Percentiles rank a stretch among this genome's conserved stretches.
Evolutionary conservation across 2,329 filamentous ascomycete species (phyloP).

Genomic region (Colletotrichum shisoi): DNA sequence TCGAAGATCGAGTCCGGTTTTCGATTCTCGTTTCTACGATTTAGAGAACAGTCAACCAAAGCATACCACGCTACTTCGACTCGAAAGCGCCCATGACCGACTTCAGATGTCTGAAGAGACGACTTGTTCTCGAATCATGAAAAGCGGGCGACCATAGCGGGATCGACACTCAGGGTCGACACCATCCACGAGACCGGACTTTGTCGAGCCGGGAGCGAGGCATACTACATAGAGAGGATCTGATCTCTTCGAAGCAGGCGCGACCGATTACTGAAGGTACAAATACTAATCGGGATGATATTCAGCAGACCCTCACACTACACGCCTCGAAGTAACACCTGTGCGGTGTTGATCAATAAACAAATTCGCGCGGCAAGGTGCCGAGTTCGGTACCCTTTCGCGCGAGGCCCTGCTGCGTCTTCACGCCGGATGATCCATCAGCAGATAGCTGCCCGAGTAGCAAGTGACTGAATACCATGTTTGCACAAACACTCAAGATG

Average conservation of each 20-base stretch:
- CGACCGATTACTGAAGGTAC: not conserved
- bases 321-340: no score
- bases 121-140: not conserved
- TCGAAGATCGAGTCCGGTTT: no score
- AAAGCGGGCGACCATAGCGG: no score
- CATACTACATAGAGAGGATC: not conserved
- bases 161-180: not conserved
- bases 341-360: not conserved
- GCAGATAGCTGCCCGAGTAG: no score
- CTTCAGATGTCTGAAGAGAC: not conserved
- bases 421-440: not conserved
- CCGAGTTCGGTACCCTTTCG: not conserved
- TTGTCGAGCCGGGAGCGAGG: not conserved
- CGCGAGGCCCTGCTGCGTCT: not conserved
- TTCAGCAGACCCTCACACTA: not conserved
- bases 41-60: not conserved
- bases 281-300: not conserved
- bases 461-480: no score
- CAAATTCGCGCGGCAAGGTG: not conserved
- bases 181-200: not conserved
- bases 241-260: no score
- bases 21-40: not conserved
- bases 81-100: not conserved
- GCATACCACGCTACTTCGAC: not conserved
- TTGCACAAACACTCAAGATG: no score